Conservation (phyloP, 768 basidiomycete genomes). For the Xanthoconium purpureum region DNA sequence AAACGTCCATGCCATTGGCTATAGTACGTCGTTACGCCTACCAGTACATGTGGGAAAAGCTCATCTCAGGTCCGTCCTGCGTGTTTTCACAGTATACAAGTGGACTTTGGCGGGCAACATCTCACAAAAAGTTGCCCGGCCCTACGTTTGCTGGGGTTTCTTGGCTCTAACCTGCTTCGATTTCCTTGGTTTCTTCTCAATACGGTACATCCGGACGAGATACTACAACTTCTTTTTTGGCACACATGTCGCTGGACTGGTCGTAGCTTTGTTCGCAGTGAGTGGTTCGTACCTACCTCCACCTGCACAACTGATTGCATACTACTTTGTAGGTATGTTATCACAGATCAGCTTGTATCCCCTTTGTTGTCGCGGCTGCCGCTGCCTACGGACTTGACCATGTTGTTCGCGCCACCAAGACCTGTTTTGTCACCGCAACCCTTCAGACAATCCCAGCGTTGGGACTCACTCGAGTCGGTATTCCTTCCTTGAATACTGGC, state of each 20-base stretch:
- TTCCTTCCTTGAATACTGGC: constrained; percentile 60
- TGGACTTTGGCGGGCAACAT: constrained; percentile 48
- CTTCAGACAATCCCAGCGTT: constrained; percentile 61
- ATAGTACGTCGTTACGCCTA: constrained; percentile 38
- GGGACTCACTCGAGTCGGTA: constrained; percentile 58
- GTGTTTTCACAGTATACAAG: constrained; percentile 47
- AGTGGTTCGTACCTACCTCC: constrained; percentile 15
- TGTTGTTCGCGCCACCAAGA: constrained; percentile 57
- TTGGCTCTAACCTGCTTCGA: constrained; percentile 51
- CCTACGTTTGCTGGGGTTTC: constrained; percentile 48
- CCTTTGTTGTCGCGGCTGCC: constrained; percentile 52
- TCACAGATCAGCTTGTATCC: constrained; percentile 51
- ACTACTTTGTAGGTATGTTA: constrained; percentile 35
- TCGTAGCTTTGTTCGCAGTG: constrained; percentile 56
- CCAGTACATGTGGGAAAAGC: not conserved
- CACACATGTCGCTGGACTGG: constrained; percentile 56
- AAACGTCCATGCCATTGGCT: constrained; percentile 58
- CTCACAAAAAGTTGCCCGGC: constrained; percentile 30
- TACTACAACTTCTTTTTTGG: constrained; percentile 65
- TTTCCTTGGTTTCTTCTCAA: constrained; percentile 60
- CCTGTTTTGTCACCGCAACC: constrained; percentile 55
- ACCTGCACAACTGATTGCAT: constrained; percentile 2
- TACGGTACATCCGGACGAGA: constrained; percentile 48
- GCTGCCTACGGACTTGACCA: constrained; percentile 58
- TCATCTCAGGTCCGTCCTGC: not conserved